These are phyloP conservation scores for Suillus decipiens DNA, from an alignment of 768 basidiomycete genomes.

Conservation along the genomic window DNA sequence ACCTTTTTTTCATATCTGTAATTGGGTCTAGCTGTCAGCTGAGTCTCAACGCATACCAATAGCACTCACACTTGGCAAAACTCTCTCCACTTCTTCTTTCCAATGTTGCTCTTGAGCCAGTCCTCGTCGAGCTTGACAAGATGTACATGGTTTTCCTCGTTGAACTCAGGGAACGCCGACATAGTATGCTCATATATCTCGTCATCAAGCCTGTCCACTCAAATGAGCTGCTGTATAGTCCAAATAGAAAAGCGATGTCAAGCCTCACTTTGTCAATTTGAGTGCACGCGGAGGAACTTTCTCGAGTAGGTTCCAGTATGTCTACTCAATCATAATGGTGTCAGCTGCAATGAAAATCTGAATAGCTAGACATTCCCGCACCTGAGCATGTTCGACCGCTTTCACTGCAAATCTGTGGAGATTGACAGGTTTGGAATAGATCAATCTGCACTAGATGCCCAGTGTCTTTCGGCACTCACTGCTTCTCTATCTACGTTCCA, in stretches of 20 bases:
- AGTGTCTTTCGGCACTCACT: constrained; percentile 51
- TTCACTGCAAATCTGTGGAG: constrained; percentile 55
- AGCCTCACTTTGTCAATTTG: constrained; percentile 75
- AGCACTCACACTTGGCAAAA: constrained; percentile 8
- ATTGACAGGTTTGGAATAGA: constrained; percentile 10
- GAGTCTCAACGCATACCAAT: background rate
- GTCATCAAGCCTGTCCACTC: constrained; percentile 71
- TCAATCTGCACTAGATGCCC: constrained; percentile 13
- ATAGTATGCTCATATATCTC: constrained; percentile 83
- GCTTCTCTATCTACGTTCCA: constrained; percentile 84
- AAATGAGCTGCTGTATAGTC: constrained; percentile 17
- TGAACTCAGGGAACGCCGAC: constrained; percentile 80
- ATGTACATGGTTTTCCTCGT: constrained; percentile 45
- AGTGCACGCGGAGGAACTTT: constrained; percentile 76
- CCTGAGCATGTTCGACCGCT: constrained; percentile 96
- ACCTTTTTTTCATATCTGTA: constrained; percentile 85
- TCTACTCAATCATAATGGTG: constrained; percentile 45
- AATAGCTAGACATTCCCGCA: constrained; percentile 36
- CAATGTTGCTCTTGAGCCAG: constrained; percentile 84
- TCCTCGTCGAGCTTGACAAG: constrained; percentile 79
- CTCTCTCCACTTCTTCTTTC: constrained; percentile 88
- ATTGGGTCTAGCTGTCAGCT: constrained; percentile 12
- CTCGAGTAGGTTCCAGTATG: constrained; percentile 93
- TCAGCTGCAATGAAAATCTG: constrained; percentile 8
- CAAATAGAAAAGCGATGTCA: background rate